Evolutionary conservation across 352 stramenopile species (phyloP).

Genomic region (Pythium myriotylum): DNA sequence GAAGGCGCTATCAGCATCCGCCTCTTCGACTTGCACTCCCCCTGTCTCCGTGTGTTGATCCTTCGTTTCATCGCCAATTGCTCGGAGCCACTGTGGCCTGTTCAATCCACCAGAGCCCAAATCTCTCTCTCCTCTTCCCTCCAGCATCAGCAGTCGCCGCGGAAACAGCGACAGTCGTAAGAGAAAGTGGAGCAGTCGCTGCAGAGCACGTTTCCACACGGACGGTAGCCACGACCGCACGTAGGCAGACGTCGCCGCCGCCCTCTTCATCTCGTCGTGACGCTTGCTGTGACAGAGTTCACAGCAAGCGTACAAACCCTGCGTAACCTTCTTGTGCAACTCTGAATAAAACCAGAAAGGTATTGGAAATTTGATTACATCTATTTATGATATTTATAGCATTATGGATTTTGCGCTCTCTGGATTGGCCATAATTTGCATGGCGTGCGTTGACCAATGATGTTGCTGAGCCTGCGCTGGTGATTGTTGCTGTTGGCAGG

Average conservation of each 20-base stretch:
- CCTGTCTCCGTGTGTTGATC: background rate
- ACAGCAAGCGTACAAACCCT: background rate
- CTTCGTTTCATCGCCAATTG: background rate
- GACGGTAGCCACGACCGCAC: conserved; percentile 37
- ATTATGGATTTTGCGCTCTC: too few relatives aligned
- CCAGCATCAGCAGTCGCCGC: conserved; percentile 22
- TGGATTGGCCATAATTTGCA: too few relatives aligned
- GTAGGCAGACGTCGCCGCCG: conserved; percentile 24
- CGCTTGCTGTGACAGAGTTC: background rate
- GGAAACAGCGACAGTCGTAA: conserved; percentile 28
- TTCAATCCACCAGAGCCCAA: background rate
- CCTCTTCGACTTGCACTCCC: background rate
- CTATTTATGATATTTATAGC: too few relatives aligned
- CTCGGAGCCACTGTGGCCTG: conserved; percentile 7
- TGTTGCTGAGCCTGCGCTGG: too few relatives aligned
- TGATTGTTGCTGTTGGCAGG: too few relatives aligned
- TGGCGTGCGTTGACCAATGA: too few relatives aligned
- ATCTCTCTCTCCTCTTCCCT: conserved; percentile 7
- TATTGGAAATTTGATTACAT: too few relatives aligned
- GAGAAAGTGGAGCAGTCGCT: conserved; percentile 40
- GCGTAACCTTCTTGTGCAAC: background rate
- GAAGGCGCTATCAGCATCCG: conserved; percentile 1
- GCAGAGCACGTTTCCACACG: conserved; percentile 33
- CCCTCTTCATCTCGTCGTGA: conserved; percentile 15
- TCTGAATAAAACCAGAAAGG: too few relatives aligned